Evolutionary conservation across 169 alveolate species (phyloP).

Genomic region (Plasmodium vivax): DNA sequence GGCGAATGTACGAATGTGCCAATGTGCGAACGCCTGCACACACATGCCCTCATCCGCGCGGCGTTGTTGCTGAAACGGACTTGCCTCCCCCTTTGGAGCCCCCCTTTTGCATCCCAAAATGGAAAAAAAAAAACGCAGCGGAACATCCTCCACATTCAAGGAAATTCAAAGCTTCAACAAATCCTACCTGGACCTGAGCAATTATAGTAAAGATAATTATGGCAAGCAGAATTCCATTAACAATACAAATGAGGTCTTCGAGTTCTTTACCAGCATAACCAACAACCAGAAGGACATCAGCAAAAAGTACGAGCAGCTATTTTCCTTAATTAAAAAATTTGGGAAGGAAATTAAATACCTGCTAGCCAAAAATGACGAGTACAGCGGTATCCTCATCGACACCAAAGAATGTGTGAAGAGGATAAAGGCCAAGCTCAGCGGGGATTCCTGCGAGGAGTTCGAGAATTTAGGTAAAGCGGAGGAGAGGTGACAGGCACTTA

Average conservation of each 20-base stretch:
- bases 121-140: conserved; percentile 55
- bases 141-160: conserved; percentile 28
- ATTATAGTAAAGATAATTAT: conserved; percentile 40
- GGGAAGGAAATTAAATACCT: conserved; percentile 70
- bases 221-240: conserved; percentile 45
- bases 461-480: conserved; percentile 40
- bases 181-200: conserved; percentile 63
- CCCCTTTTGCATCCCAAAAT: neutral
- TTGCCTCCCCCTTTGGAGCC: neutral
- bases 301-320: conserved; percentile 57
- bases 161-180: conserved; percentile 31
- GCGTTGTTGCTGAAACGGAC: neutral
- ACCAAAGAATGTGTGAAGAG: conserved; percentile 54
- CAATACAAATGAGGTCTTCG: conserved; percentile 60
- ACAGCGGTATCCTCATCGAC: conserved; percentile 30
- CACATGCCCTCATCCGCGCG: neutral
- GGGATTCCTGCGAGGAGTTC: conserved; percentile 36
- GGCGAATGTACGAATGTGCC: neutral
- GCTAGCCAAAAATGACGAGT: conserved; percentile 56
- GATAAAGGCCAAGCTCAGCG: conserved; percentile 36
- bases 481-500: neutral
- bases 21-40: neutral
- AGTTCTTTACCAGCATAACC: conserved; percentile 57
- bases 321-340: conserved; percentile 63
- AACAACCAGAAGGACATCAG: conserved; percentile 64